A percentile compares a stretch with the other conserved stretches of the same genome.
These are phyloP conservation scores for Coccomyxa sp. DNA, from an alignment of 139 green algal species.

Conservation along the genomic window DNA sequence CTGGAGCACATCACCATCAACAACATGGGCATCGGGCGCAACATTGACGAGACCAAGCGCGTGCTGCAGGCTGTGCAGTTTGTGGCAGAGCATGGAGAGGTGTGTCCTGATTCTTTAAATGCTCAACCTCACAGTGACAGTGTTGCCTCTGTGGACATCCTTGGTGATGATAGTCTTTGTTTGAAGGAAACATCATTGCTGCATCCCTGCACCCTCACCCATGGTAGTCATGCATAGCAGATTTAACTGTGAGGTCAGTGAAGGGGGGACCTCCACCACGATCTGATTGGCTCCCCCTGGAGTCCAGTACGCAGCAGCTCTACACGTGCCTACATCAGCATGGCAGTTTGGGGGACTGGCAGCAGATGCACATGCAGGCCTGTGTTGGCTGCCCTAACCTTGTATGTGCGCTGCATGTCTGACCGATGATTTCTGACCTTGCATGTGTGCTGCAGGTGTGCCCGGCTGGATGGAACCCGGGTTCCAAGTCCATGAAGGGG, in stretches of 20 bases:
- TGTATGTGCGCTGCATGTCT: neutral
- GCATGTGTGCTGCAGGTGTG: slow-evolving; percentile 55
- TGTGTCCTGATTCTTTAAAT: neutral
- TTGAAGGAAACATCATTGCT: too few species aligned
- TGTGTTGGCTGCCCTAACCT: neutral
- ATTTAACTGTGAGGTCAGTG: too few species aligned
- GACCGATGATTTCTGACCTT: neutral
- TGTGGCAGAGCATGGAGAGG: slow-evolving; percentile 70
- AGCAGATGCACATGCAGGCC: neutral
- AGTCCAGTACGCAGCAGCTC: too few species aligned
- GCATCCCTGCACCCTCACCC: too few species aligned
- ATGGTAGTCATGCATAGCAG: too few species aligned
- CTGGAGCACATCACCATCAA: slow-evolving; percentile 97
- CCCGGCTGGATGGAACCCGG: slow-evolving; percentile 95
- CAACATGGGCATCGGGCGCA: slow-evolving; percentile 92
- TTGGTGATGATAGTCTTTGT: too few species aligned
- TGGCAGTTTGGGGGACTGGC: neutral
- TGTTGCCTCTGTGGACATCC: too few species aligned
- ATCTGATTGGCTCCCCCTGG: too few species aligned
- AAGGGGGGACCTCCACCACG: too few species aligned
- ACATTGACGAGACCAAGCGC: slow-evolving; percentile 94
- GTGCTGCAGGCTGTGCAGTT: slow-evolving; percentile 94
- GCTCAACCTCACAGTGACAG: neutral
- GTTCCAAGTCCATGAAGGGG: slow-evolving; percentile 84
- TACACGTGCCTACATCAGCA: too few species aligned